phyloP scores from a whole-genome alignment of 148 eudicot species.

The Rhododendron ferrugineum region DNA sequence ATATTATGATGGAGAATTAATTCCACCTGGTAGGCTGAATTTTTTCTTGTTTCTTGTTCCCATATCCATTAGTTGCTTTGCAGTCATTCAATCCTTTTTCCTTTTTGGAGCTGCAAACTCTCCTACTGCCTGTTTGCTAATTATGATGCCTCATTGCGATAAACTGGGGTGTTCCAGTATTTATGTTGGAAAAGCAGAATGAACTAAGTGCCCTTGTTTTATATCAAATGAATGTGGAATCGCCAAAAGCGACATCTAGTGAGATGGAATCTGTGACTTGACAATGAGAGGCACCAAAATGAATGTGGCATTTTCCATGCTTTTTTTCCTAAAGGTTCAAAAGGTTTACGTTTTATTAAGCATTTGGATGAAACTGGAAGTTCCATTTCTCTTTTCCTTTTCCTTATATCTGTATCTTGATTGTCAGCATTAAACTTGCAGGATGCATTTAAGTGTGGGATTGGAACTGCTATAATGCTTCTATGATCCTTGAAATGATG shows the following conservation, averaged over 20 bases:
- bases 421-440: background rate
- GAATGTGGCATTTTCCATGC: background rate
- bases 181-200: background rate
- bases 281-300: background rate
- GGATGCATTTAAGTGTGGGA: background rate
- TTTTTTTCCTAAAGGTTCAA: background rate
- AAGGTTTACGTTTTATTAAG: background rate
- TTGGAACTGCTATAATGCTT: background rate
- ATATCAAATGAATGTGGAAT: background rate
- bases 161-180: background rate
- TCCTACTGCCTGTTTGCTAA: background rate
- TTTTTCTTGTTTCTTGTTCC: background rate
- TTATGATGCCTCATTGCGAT: background rate
- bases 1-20: background rate
- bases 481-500: background rate
- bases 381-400: background rate
- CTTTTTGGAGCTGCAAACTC: background rate
- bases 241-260: background rate
- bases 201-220: background rate
- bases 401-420: background rate
- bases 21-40: background rate
- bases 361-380: background rate
- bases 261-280: background rate
- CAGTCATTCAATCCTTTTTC: background rate
- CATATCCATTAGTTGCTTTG: background rate